Percentiles rank a stretch among this genome's conserved stretches.
These are phyloP conservation scores for Bretschneidera sinensis DNA, from an alignment of 345 rosid genomes.

Conservation along the genomic window DNA sequence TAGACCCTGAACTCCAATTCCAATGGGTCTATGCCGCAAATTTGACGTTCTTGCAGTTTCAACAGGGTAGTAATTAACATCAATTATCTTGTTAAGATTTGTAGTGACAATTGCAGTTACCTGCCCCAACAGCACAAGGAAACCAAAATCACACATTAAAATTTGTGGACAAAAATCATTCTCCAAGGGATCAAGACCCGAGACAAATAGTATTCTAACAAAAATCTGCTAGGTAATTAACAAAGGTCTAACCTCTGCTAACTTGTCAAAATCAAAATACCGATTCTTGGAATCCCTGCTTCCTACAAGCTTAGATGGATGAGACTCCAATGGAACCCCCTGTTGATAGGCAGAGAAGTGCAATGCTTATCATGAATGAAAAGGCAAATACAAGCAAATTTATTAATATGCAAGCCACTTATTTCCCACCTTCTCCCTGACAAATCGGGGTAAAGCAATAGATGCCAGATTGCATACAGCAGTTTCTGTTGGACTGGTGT, in stretches of 20 bases:
- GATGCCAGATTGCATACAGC: constrained; percentile 97
- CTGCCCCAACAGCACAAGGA: constrained; percentile 25
- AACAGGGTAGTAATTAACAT: constrained; percentile 89
- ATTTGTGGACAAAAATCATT: too few relatives aligned
- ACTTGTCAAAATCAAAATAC: constrained; percentile 81
- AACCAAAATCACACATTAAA: neutral
- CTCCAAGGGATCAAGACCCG: neutral
- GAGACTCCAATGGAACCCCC: constrained; percentile 66
- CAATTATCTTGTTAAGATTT: constrained; percentile 84
- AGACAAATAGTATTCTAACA: too few relatives aligned
- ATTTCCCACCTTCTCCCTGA: constrained; percentile 66
- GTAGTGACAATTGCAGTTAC: constrained; percentile 57
- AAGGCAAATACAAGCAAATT: constrained; percentile 1
- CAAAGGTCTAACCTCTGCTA: constrained; percentile 66
- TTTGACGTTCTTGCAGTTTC: constrained; percentile 85
- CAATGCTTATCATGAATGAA: constrained; percentile 2
- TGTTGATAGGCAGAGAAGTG: constrained; percentile 18
- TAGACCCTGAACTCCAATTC: constrained; percentile 95
- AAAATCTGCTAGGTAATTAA: neutral
- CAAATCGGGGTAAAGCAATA: constrained; percentile 83
- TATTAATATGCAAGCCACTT: neutral
- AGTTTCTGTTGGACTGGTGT: constrained; percentile 88
- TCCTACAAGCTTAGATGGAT: constrained; percentile 80
- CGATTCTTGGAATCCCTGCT: constrained; percentile 71
- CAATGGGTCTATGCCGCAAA: constrained; percentile 79